phyloP scores from a whole-genome alignment of 2,329 filamentous ascomycete species.

The Aschersonia sp. region DNA sequence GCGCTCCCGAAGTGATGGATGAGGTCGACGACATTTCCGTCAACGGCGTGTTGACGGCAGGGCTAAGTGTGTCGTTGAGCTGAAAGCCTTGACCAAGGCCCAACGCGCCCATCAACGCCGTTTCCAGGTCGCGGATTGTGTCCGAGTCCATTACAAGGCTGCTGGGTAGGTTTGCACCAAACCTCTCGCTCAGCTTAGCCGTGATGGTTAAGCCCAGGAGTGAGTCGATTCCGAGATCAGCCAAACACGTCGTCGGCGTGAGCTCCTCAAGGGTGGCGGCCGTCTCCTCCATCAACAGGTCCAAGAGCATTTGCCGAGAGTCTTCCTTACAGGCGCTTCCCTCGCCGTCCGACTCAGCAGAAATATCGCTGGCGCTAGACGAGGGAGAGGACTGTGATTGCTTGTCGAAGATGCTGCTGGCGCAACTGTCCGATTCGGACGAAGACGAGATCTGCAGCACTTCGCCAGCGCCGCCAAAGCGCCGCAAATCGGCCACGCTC shows the following conservation, averaged over 20 bases:
- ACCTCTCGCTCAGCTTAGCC: slow-evolving; percentile 11
- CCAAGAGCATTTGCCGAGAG: slow-evolving; percentile 4
- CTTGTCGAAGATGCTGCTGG: slow-evolving; percentile 49
- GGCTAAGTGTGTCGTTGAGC: neutral
- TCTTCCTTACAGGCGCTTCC: neutral
- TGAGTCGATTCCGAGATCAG: slow-evolving; percentile 10
- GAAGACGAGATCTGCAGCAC: slow-evolving; percentile 27
- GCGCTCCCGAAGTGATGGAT: neutral
- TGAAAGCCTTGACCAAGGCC: neutral
- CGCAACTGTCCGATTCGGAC: slow-evolving; percentile 33
- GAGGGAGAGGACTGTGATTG: neutral
- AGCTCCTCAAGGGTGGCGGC: slow-evolving; percentile 7
- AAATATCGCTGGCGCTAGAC: slow-evolving; percentile 21
- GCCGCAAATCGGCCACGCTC: slow-evolving; percentile 5
- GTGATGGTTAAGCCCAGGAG: slow-evolving; percentile 7
- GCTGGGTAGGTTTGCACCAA: slow-evolving; percentile 7
- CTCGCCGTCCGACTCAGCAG: slow-evolving; percentile 23
- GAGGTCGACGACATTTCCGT: neutral
- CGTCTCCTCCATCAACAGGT: slow-evolving; percentile 8
- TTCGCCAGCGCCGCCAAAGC: neutral
- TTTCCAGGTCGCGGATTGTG: slow-evolving; percentile 7
- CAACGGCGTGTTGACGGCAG: neutral
- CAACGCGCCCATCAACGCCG: slow-evolving; percentile 3
- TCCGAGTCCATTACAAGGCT: slow-evolving; percentile 1
- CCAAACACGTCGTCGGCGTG: slow-evolving; percentile 5